phyloP scores from a whole-genome alignment of 1,284 basidiomycete genomes.

The Takashimella koratensis region DNA sequence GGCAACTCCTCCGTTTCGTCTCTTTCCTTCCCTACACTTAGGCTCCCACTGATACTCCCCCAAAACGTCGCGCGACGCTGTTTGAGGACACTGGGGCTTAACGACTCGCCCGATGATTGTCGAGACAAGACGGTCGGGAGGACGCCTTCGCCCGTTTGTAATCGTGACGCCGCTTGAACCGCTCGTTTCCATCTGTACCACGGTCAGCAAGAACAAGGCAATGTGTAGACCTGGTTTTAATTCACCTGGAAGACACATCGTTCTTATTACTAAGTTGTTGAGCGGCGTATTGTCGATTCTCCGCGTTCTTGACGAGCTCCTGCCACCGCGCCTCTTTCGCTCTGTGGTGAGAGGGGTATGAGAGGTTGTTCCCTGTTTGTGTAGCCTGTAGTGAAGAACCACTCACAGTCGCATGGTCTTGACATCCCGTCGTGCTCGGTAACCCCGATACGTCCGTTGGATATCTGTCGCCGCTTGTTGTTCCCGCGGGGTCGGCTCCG shows the following conservation, averaged over 20 bases:
- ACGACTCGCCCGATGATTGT: slow-evolving; percentile 1
- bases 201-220: background rate
- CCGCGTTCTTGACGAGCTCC: slow-evolving; percentile 24
- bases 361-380: background rate
- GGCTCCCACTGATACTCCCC: slow-evolving; percentile 23
- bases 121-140: slow-evolving; percentile 2
- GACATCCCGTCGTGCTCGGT: background rate
- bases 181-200: slow-evolving; percentile 25
- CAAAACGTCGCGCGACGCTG: slow-evolving; percentile 23
- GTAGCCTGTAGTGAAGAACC: background rate
- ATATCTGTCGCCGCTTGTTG: background rate
- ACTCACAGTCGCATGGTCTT: background rate
- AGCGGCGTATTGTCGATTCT: slow-evolving; percentile 15
- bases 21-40: slow-evolving; percentile 14
- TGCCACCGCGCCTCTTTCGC: slow-evolving; percentile 28
- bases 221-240: no score
- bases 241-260: slow-evolving; percentile 30
- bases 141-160: slow-evolving; percentile 27
- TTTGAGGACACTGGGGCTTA: slow-evolving; percentile 7
- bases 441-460: background rate
- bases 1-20: slow-evolving; percentile 27
- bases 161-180: slow-evolving; percentile 24
- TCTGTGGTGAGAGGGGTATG: slow-evolving; percentile 5
- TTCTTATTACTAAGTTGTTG: slow-evolving; percentile 33
- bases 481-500: background rate